These are phyloP conservation scores for Chaetomium globosum DNA, from an alignment of 2,329 filamentous ascomycete species.

Conservation along the genomic window DNA sequence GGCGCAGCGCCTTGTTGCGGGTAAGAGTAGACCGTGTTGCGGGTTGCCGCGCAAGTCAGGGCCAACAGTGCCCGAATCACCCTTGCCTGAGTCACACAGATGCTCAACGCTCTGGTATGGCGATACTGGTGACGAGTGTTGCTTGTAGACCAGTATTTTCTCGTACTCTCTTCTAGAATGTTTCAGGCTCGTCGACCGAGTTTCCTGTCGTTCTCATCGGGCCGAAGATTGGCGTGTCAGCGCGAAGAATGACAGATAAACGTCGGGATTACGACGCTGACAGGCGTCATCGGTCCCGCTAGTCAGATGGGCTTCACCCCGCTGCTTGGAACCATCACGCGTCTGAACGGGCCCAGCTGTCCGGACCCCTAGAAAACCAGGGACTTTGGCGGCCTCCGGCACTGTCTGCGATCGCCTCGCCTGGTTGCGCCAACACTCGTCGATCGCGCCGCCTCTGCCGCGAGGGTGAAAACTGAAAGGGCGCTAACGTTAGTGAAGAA, in stretches of 20 bases:
- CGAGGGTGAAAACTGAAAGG: not conserved
- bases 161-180: slow-evolving; percentile 1
- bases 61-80: not conserved
- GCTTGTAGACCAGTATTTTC: not conserved
- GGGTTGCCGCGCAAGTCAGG: not conserved
- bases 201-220: not conserved
- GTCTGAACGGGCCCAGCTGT: not conserved
- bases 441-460: not conserved
- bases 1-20: not conserved
- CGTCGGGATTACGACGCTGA: not conserved
- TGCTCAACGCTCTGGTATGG: not conserved
- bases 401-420: not conserved
- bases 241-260: not conserved
- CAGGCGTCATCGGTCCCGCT: not conserved
- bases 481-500: slow-evolving; percentile 7
- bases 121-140: not conserved
- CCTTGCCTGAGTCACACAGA: not conserved
- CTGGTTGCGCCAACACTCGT: not conserved
- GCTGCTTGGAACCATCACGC: not conserved
- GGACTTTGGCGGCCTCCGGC: not conserved
- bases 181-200: not conserved
- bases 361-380: not conserved
- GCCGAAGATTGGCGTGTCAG: not conserved
- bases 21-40: slow-evolving; percentile 1
- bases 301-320: not conserved